These are phyloP conservation scores for Plantago elongata DNA, from an alignment of 257 asterid species.

Conservation along the genomic window DNA sequence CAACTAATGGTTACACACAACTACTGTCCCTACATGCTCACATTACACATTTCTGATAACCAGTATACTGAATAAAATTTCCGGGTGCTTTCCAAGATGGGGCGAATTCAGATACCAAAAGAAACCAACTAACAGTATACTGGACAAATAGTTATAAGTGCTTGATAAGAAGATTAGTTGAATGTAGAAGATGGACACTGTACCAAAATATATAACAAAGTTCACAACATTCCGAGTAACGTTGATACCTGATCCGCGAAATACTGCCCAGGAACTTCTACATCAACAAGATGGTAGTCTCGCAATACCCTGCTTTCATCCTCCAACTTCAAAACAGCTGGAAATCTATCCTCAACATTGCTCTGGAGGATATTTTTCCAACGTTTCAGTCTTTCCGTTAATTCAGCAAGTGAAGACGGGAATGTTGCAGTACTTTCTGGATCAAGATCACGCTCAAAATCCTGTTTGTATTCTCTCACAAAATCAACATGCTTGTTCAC, in stretches of 20 bases:
- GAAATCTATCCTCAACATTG: constrained; percentile 96
- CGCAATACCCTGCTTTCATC: constrained; percentile 98
- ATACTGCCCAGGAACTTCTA: constrained; percentile 99
- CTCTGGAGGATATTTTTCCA: constrained; percentile 97
- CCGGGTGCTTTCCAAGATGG: too few species aligned
- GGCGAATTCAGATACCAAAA: too few species aligned
- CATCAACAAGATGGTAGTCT: constrained; percentile 95
- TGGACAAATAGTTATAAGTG: too few species aligned
- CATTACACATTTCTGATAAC: too few species aligned
- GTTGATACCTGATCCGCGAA: constrained; percentile 76
- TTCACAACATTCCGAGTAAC: constrained; percentile 1
- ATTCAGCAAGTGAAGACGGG: constrained; percentile 90
- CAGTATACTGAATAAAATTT: too few species aligned
- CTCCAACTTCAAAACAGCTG: constrained; percentile 93
- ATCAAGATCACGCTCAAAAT: constrained; percentile 97
- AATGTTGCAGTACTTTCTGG: constrained; percentile 91
- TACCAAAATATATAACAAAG: not conserved
- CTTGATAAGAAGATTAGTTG: too few species aligned
- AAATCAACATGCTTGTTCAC: constrained; percentile 98
- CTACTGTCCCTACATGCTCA: too few species aligned
- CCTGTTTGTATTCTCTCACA: constrained; percentile 96
- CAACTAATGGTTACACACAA: too few species aligned
- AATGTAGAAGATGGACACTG: too few species aligned
- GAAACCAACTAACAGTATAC: too few species aligned
- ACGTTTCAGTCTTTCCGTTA: constrained; percentile 88